These are phyloP conservation scores for Haplographium delicatum DNA, from an alignment of 495 filamentous ascomycete species.

Conservation along the genomic window DNA sequence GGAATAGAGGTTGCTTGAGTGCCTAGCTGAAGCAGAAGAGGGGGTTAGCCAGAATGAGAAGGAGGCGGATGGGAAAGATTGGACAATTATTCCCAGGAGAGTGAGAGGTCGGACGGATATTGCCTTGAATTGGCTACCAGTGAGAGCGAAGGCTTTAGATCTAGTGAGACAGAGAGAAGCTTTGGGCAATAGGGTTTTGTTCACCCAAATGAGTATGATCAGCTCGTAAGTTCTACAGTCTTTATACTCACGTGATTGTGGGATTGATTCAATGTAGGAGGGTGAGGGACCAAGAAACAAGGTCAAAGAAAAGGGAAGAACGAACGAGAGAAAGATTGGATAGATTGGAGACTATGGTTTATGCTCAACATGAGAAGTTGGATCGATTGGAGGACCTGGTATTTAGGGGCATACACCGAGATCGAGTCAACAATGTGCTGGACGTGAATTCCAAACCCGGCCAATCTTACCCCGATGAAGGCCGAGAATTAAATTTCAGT, in stretches of 20 bases:
- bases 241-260: background rate
- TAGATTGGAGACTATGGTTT: constrained; percentile 24
- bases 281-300: constrained; percentile 28
- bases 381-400: constrained; percentile 28
- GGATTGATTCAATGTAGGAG: constrained; percentile 15
- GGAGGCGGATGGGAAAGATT: constrained; percentile 15
- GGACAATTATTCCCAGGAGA: constrained; percentile 29
- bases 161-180: constrained; percentile 42
- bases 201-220: constrained; percentile 34
- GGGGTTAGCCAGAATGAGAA: background rate
- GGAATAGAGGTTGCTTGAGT: constrained; percentile 29
- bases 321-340: constrained; percentile 17
- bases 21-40: constrained; percentile 30
- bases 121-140: constrained; percentile 31
- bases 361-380: constrained; percentile 27
- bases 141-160: constrained; percentile 34
- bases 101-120: constrained; percentile 24
- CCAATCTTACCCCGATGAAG: background rate
- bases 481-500: background rate
- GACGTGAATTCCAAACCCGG: no score
- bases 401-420: constrained; percentile 25
- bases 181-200: constrained; percentile 32
- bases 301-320: constrained; percentile 19
- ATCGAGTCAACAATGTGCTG: constrained; percentile 8
- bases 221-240: constrained; percentile 28